Evolutionary conservation across 345 rosid genomes (phyloP).

Genomic region (Citropsis articulata): DNA sequence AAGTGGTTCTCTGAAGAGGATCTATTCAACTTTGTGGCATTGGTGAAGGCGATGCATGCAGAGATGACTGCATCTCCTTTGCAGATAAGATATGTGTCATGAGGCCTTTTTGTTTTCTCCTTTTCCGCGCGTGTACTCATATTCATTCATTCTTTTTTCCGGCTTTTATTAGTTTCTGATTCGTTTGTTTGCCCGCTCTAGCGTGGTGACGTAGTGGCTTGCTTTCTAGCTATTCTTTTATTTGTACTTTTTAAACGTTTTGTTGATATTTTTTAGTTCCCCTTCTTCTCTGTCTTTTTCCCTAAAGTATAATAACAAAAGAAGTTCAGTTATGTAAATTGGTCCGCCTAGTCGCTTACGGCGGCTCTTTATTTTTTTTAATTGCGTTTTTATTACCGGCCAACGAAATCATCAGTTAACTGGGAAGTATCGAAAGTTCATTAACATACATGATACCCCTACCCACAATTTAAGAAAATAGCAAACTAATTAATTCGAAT

Average conservation of each 20-base stretch:
- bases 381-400: too few species aligned
- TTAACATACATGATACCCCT: too few species aligned
- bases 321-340: too few species aligned
- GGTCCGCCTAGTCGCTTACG: too few species aligned
- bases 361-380: too few species aligned
- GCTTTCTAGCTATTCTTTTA: conserved; percentile 25
- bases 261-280: too few species aligned
- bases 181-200: conserved; percentile 13
- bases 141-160: conserved; percentile 50
- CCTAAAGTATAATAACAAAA: too few species aligned
- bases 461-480: too few species aligned
- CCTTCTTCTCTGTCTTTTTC: too few species aligned
- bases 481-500: too few species aligned
- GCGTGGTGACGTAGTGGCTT: conserved; percentile 18
- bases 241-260: conserved; percentile 17
- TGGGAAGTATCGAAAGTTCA: too few species aligned
- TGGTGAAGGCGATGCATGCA: conserved; percentile 69
- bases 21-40: conserved; percentile 54
- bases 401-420: too few species aligned
- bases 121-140: background rate
- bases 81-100: conserved; percentile 39
- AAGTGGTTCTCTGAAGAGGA: conserved; percentile 58
- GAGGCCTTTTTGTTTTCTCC: conserved; percentile 11
- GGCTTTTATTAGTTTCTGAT: background rate
- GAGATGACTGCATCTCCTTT: conserved; percentile 39